Percentiles rank a stretch among this genome's conserved stretches.
Conservation (phyloP, 208 protist species). For the Crithidia sp. region DNA sequence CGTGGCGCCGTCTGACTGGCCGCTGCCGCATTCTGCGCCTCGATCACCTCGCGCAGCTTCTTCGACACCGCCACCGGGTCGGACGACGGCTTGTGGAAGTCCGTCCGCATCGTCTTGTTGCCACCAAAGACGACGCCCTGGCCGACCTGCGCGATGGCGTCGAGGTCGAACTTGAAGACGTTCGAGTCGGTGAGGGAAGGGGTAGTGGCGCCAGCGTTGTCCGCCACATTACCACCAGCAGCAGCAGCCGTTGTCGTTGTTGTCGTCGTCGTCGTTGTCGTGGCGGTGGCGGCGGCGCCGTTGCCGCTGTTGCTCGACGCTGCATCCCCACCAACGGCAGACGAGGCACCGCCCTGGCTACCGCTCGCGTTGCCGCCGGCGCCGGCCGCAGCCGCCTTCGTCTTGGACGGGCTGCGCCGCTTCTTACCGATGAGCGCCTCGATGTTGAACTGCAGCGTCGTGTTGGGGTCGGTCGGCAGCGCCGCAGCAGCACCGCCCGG, state of each 20-base stretch:
- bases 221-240: slow-evolving; percentile 20
- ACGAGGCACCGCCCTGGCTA: slow-evolving; percentile 5
- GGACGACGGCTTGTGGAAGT: slow-evolving; percentile 54
- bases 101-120: slow-evolving; percentile 71
- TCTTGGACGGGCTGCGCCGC: slow-evolving; percentile 36
- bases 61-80: slow-evolving; percentile 40
- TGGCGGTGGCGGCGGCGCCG: slow-evolving; percentile 2
- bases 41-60: slow-evolving; percentile 50
- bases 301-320: slow-evolving; percentile 13
- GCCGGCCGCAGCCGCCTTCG: slow-evolving; percentile 9
- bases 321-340: not conserved
- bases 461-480: slow-evolving; percentile 36
- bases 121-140: slow-evolving; percentile 84
- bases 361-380: not conserved
- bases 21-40: slow-evolving; percentile 25
- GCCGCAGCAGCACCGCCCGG: slow-evolving; percentile 14
- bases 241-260: slow-evolving; percentile 5
- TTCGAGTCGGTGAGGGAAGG: slow-evolving; percentile 58
- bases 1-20: not conserved
- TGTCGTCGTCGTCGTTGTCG: slow-evolving; percentile 4
- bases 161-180: slow-evolving; percentile 87
- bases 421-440: slow-evolving; percentile 52
- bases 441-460: slow-evolving; percentile 52
- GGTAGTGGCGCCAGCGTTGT: slow-evolving; percentile 37
- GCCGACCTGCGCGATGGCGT: slow-evolving; percentile 80